Evolutionary conservation across 1,284 basidiomycete species (phyloP).

Genomic region (Ganoderma leucocontextum): DNA sequence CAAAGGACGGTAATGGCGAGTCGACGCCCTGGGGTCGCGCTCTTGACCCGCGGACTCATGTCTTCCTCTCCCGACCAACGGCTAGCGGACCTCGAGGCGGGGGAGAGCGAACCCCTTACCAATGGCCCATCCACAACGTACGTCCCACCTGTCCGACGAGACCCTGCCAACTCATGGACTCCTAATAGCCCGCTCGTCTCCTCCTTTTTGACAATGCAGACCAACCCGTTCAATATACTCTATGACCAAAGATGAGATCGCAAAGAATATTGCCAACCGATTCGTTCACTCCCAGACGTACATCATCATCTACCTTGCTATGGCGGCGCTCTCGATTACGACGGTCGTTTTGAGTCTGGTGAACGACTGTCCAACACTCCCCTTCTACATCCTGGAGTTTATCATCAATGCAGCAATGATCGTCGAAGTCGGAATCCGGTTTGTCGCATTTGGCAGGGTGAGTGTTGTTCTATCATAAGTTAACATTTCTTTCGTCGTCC

Average conservation of each 20-base stretch:
- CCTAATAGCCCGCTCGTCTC: slow-evolving; percentile 35
- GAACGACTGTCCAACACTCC: slow-evolving; percentile 78
- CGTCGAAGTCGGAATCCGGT: slow-evolving; percentile 86
- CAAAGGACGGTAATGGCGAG: slow-evolving; percentile 21
- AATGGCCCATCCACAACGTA: slow-evolving; percentile 35
- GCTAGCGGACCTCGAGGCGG: slow-evolving; percentile 47
- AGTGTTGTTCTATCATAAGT: slow-evolving; percentile 41
- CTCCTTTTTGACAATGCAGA: slow-evolving; percentile 47
- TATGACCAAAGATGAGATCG: slow-evolving; percentile 80
- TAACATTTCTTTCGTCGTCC: background rate
- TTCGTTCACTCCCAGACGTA: slow-evolving; percentile 86
- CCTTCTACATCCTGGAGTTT: slow-evolving; percentile 92
- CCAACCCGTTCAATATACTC: slow-evolving; percentile 82
- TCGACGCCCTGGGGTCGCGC: slow-evolving; percentile 33
- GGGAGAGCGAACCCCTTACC: slow-evolving; percentile 43
- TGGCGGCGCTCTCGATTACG: slow-evolving; percentile 90
- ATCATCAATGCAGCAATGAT: slow-evolving; percentile 95
- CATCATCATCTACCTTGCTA: slow-evolving; percentile 86
- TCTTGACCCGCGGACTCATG: slow-evolving; percentile 37
- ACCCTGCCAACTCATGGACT: slow-evolving; percentile 41
- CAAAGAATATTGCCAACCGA: slow-evolving; percentile 83
- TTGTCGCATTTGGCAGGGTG: slow-evolving; percentile 91
- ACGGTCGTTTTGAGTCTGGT: slow-evolving; percentile 89
- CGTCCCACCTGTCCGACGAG: slow-evolving; percentile 30
- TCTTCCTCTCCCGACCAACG: slow-evolving; percentile 40